A percentile compares a stretch with the other conserved stretches of the same genome.
Evolutionary conservation across 139 green algal genomes (phyloP).

Genomic region (Tetradesmus lagerheimii): DNA sequence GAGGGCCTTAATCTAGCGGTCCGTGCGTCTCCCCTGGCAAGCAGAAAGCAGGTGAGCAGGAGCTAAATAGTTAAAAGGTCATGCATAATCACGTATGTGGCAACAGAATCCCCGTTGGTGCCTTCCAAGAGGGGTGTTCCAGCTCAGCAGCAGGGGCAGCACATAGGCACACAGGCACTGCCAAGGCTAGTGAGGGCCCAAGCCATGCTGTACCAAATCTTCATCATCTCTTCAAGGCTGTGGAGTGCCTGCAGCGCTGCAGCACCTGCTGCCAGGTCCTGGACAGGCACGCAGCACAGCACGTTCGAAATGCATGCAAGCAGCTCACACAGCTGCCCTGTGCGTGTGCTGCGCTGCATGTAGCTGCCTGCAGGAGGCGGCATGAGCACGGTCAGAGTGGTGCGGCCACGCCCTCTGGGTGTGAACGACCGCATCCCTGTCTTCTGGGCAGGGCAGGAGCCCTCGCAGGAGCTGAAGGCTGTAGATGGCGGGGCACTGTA

Average conservation of each 20-base stretch:
- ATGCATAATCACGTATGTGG: background rate
- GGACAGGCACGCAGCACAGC: background rate
- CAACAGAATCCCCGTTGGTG: background rate
- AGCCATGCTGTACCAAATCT: background rate
- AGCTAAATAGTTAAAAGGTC: background rate
- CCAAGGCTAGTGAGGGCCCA: background rate
- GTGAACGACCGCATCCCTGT: constrained; percentile 47
- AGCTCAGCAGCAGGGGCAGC: background rate
- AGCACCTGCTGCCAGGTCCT: background rate
- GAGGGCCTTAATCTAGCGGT: background rate
- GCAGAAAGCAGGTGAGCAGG: background rate
- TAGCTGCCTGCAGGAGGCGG: background rate
- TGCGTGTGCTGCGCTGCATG: background rate
- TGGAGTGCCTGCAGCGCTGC: background rate
- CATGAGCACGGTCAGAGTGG: constrained; percentile 42
- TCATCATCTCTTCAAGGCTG: background rate
- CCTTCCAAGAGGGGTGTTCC: background rate
- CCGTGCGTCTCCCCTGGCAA: background rate
- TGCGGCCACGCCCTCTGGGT: constrained; percentile 43
- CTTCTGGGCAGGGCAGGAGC: constrained; percentile 44
- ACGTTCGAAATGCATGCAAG: background rate
- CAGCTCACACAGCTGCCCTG: background rate
- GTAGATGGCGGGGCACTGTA: constrained; percentile 47
- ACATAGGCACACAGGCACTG: background rate
- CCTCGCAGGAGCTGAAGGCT: constrained; percentile 37